Percentiles rank a stretch among this genome's conserved stretches.
Evolutionary conservation across 768 basidiomycete genomes (phyloP).

Genomic region (Cytidiella melzeri): DNA sequence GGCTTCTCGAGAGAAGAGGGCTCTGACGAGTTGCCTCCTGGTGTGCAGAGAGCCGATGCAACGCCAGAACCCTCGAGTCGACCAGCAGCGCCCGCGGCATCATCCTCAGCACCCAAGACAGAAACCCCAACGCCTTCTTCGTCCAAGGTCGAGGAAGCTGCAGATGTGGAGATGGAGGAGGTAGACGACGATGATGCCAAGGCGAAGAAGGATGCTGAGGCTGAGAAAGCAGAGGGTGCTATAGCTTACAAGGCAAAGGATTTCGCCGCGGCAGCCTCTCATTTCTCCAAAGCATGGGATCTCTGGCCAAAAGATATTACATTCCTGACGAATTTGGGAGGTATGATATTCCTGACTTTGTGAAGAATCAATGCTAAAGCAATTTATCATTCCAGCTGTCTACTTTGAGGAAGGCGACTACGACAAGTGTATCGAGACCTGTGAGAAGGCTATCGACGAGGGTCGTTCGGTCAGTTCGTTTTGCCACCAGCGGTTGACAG

Average conservation of each 20-base stretch:
- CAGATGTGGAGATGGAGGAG: conserved; percentile 49
- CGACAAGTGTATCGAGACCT: conserved; percentile 84
- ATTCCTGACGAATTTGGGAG: conserved; percentile 86
- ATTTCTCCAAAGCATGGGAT: conserved; percentile 89
- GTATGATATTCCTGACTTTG: conserved; percentile 33
- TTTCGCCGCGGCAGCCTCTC: conserved; percentile 68
- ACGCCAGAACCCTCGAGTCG: conserved; percentile 28
- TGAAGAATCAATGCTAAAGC: conserved; percentile 4
- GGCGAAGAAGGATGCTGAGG: conserved; percentile 73
- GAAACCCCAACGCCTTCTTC: conserved; percentile 30
- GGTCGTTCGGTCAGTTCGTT: conserved; percentile 59
- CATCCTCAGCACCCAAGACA: conserved; percentile 38
- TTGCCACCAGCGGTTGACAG: neutral
- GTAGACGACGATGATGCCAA: conserved; percentile 67
- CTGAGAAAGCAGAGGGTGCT: conserved; percentile 71
- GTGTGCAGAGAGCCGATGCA: conserved; percentile 31
- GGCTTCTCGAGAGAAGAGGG: conserved; percentile 82
- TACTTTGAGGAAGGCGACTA: conserved; percentile 94
- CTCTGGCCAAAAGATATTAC: conserved; percentile 89
- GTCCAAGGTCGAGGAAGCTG: conserved; percentile 28
- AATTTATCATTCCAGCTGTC: conserved; percentile 50
- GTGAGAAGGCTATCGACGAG: conserved; percentile 95
- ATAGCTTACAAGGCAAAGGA: conserved; percentile 83
- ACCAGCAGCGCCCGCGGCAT: conserved; percentile 27
- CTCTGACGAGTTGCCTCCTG: conserved; percentile 71